Percentiles rank a stretch among this genome's conserved stretches.
Evolutionary conservation across 2,329 filamentous ascomycete species (phyloP).

Genomic region (Alternaria rosae): DNA sequence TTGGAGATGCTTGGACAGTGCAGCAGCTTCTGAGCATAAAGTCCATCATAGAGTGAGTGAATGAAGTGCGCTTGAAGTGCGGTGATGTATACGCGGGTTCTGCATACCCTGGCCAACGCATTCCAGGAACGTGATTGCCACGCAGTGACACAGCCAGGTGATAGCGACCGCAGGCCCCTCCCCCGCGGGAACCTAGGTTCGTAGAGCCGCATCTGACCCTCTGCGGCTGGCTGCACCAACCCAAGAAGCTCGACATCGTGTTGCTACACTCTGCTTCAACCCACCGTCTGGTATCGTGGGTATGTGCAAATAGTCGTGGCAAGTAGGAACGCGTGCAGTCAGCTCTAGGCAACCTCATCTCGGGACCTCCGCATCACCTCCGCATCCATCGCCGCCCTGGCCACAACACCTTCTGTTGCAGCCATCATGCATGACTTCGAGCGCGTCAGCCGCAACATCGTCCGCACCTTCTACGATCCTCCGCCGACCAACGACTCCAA

Average conservation of each 20-base stretch:
- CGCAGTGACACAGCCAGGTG: slow-evolving; percentile 13
- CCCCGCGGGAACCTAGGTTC: slow-evolving; percentile 11
- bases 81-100: not conserved
- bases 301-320: not conserved
- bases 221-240: slow-evolving; percentile 6
- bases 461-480: slow-evolving; percentile 92
- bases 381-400: slow-evolving; percentile 17
- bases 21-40: not conserved
- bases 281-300: not conserved
- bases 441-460: slow-evolving; percentile 76
- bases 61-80: not conserved
- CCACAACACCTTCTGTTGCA: slow-evolving; percentile 2
- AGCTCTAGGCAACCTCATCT: slow-evolving; percentile 18
- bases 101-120: not conserved
- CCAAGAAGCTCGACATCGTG: not conserved
- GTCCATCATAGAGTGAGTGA: not conserved
- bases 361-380: slow-evolving; percentile 23
- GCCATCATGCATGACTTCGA: slow-evolving; percentile 72
- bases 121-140: slow-evolving; percentile 1
- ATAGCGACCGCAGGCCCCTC: slow-evolving; percentile 11
- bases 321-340: slow-evolving; percentile 20
- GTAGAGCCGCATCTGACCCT: slow-evolving; percentile 16
- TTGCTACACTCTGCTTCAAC: not conserved
- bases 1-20: not conserved
- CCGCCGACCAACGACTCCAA: slow-evolving; percentile 80